Evolutionary conservation across 164 flowering plant species (phyloP).

Genomic region (Nymphaea colorata): DNA sequence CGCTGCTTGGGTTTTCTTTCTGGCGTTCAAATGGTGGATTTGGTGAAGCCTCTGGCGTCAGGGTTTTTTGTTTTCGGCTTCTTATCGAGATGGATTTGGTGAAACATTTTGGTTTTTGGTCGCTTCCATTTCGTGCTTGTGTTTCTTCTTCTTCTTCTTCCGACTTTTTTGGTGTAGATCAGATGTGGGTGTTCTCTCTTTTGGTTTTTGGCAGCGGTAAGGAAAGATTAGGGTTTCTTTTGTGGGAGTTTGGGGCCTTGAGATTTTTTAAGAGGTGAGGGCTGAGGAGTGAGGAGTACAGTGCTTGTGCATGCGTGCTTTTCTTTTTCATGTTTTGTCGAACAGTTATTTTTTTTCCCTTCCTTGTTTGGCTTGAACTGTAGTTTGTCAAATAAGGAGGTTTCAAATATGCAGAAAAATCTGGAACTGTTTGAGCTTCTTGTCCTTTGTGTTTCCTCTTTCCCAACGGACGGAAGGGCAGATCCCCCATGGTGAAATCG

Average conservation of each 20-base stretch:
- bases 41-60: not conserved
- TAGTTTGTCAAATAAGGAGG: too few relatives aligned
- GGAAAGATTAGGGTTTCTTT: not conserved
- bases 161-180: not conserved
- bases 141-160: too few relatives aligned
- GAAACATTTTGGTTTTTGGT: not conserved
- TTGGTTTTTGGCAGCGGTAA: not conserved
- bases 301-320: not conserved
- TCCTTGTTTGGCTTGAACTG: too few relatives aligned
- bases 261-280: too few relatives aligned
- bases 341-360: not conserved
- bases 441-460: too few relatives aligned
- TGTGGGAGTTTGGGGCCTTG: not conserved
- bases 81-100: not conserved
- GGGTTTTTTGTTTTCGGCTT: not conserved
- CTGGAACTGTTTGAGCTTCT: too few relatives aligned
- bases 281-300: too few relatives aligned
- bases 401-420: too few relatives aligned
- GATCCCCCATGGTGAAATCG: too few relatives aligned
- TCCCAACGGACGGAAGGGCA: too few relatives aligned
- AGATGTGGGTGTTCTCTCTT: not conserved
- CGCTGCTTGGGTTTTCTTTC: not conserved
- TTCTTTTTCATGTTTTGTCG: not conserved
- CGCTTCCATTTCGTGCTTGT: not conserved
- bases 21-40: not conserved